Evolutionary conservation across 306 rosid species (phyloP).

Genomic region (Neltuma alba): DNA sequence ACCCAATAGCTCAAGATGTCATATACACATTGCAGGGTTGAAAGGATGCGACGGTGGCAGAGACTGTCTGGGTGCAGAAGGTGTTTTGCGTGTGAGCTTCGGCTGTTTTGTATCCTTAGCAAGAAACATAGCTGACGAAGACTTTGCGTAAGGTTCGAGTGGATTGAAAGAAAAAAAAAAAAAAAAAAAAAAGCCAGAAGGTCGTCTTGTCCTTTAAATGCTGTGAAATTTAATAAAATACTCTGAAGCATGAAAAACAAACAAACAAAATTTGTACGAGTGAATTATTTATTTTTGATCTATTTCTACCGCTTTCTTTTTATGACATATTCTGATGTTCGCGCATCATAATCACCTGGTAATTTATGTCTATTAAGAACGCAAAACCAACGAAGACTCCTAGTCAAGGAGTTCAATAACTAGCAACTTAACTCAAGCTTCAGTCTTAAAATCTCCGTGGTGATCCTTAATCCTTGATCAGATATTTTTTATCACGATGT

Average conservation of each 20-base stretch:
- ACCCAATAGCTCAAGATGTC: conserved; percentile 24
- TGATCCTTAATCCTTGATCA: conserved; percentile 66
- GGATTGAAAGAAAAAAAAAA: too few relatives aligned
- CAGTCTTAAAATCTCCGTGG: conserved; percentile 1
- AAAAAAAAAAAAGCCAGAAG: conserved; percentile 1
- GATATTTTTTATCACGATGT: conserved; percentile 80
- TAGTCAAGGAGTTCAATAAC: conserved; percentile 15
- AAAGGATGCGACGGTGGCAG: conserved; percentile 81
- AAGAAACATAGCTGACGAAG: conserved; percentile 8
- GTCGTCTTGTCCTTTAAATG: background rate
- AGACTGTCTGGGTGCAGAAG: conserved; percentile 93
- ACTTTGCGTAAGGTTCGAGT: background rate
- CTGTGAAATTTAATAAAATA: background rate
- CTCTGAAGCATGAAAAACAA: background rate
- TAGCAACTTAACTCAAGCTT: conserved; percentile 20
- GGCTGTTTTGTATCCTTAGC: conserved; percentile 93
- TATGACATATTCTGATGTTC: background rate
- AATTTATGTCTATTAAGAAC: conserved; percentile 16
- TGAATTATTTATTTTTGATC: background rate
- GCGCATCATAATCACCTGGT: background rate
- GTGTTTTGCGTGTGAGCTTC: conserved; percentile 96
- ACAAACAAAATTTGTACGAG: background rate
- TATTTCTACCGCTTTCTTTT: background rate
- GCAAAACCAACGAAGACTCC: background rate
- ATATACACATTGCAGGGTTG: conserved; percentile 56